A percentile compares a stretch with the other conserved stretches of the same genome.
Evolutionary conservation across 2,329 filamentous ascomycete genomes (phyloP).

Genomic region (Fusarium acutatum): DNA sequence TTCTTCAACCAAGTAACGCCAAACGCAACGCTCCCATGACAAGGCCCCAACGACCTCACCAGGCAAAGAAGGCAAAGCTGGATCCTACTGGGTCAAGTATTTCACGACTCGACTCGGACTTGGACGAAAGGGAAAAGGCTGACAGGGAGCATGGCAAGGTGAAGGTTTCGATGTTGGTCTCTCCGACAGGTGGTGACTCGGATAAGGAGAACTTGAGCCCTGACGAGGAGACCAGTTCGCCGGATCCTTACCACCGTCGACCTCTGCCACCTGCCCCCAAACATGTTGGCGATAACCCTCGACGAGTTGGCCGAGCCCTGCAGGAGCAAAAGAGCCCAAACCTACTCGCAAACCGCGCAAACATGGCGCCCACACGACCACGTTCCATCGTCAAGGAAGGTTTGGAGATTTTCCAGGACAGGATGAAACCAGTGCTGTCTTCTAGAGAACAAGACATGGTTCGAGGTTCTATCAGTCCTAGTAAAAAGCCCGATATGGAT

Average conservation of each 20-base stretch:
- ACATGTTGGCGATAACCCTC: constrained; percentile 43
- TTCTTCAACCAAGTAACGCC: constrained; percentile 63
- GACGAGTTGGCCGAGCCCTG: constrained; percentile 53
- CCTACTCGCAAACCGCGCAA: constrained; percentile 49
- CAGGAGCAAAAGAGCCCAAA: constrained; percentile 51
- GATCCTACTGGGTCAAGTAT: constrained; percentile 69
- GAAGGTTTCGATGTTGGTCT: constrained; percentile 52
- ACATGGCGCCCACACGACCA: constrained; percentile 52
- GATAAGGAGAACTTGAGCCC: constrained; percentile 94
- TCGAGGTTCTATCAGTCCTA: constrained; percentile 67
- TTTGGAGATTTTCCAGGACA: constrained; percentile 64
- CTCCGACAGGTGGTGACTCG: constrained; percentile 66
- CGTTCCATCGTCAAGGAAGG: constrained; percentile 45
- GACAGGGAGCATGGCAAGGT: constrained; percentile 44
- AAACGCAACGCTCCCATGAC: constrained; percentile 69
- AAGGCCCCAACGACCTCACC: constrained; percentile 44
- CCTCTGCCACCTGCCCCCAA: constrained; percentile 48
- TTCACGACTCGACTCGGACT: constrained; percentile 63
- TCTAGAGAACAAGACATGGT: constrained; percentile 69
- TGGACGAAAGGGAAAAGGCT: constrained; percentile 40
- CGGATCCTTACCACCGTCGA: constrained; percentile 43
- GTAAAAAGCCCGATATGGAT: constrained; percentile 83
- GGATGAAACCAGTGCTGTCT: constrained; percentile 40
- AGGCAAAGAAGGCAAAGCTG: constrained; percentile 70
- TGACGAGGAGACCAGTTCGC: constrained; percentile 56